Evolutionary conservation across 176 grass and related monocot genomes (phyloP).

Genomic region (Lolium multiflorum): DNA sequence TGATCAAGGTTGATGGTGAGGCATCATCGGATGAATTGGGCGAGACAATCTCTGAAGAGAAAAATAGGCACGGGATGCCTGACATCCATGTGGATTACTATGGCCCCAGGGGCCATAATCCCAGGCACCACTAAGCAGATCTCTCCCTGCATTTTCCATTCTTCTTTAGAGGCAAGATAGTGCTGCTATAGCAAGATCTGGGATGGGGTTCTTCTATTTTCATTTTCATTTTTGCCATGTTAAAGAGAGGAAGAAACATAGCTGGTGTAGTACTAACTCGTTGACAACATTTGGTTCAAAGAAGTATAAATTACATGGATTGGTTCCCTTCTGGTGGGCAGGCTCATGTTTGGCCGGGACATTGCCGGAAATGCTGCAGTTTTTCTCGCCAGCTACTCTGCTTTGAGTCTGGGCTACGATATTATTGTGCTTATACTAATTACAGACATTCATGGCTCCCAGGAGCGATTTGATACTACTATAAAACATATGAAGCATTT

Average conservation of each 20-base stretch:
- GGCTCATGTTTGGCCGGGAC: slow-evolving; percentile 21
- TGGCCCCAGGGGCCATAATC: slow-evolving; percentile 67
- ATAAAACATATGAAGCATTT: neutral
- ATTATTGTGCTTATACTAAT: neutral
- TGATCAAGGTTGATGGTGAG: slow-evolving; percentile 9
- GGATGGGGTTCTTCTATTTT: slow-evolving; percentile 49
- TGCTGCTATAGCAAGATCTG: slow-evolving; percentile 1
- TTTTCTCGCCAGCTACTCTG: neutral
- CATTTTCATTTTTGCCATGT: neutral
- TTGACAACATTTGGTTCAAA: slow-evolving; percentile 23
- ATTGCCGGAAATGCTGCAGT: slow-evolving; percentile 43
- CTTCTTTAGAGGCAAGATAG: neutral
- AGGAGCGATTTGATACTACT: neutral
- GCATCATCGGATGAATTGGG: slow-evolving; percentile 25
- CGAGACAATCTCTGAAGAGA: slow-evolving; percentile 43
- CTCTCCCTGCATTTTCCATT: neutral
- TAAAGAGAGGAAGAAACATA: slow-evolving; percentile 35
- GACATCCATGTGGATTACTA: slow-evolving; percentile 79
- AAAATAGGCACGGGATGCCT: slow-evolving; percentile 46
- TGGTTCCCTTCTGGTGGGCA: neutral
- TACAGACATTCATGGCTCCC: neutral
- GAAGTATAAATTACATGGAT: neutral
- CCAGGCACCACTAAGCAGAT: slow-evolving; percentile 63
- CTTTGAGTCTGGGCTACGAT: neutral
- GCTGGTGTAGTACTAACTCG: slow-evolving; percentile 50